Conservation (phyloP, 2,329 filamentous ascomycete genomes). For the Fusarium sp. region DNA sequence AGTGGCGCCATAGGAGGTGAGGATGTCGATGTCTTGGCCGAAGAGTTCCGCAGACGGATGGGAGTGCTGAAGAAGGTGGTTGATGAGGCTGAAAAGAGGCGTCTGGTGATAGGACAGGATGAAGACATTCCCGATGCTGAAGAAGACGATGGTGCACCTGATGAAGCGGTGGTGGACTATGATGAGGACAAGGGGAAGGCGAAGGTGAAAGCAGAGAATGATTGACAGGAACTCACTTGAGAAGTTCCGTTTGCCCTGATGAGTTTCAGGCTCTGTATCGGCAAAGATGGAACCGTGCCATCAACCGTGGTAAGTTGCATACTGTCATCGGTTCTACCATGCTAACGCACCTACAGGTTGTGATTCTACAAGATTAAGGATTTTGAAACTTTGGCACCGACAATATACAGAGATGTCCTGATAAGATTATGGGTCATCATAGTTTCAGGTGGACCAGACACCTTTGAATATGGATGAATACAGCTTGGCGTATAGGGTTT, state of each 20-base stretch:
- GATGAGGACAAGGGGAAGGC: constrained; percentile 30
- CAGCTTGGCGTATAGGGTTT: constrained; percentile 34
- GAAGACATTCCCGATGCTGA: constrained; percentile 5
- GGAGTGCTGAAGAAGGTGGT: constrained; percentile 63
- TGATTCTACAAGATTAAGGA: neutral
- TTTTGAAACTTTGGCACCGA: neutral
- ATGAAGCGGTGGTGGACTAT: constrained; percentile 32
- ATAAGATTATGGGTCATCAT: constrained; percentile 5
- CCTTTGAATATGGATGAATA: constrained; percentile 21
- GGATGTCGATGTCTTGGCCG: constrained; percentile 62
- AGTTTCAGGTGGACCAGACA: constrained; percentile 39
- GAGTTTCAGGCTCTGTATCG: neutral
- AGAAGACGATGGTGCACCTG: constrained; percentile 20
- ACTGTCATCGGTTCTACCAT: neutral
- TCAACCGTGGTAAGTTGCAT: neutral
- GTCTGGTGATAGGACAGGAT: constrained; percentile 45
- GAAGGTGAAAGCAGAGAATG: constrained; percentile 15
- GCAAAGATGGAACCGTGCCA: neutral
- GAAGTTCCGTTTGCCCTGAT: neutral
- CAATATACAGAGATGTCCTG: neutral
- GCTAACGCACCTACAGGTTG: constrained; percentile 4
- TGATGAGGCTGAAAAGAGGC: constrained; percentile 60
- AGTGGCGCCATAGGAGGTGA: constrained; percentile 52
- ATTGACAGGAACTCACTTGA: constrained; percentile 1
- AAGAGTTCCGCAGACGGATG: constrained; percentile 70